Evolutionary conservation across 225 moss, liverwort and hornwort species (phyloP).

Genomic region (Sphagnum contortum): DNA sequence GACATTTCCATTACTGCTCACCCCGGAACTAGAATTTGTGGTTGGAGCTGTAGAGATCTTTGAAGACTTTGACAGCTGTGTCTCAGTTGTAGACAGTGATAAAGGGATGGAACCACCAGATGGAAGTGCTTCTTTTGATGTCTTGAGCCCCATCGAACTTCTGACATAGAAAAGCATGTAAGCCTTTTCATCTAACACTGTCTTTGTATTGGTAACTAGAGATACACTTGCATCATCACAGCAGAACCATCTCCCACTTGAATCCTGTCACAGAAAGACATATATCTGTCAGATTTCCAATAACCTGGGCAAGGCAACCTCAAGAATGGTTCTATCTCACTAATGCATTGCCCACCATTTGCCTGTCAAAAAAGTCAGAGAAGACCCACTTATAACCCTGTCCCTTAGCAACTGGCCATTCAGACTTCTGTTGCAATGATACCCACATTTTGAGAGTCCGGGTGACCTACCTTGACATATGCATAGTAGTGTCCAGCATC

Average conservation of each 20-base stretch:
- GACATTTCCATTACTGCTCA: constrained; percentile 41
- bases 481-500: constrained; percentile 83
- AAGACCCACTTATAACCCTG: too few relatives aligned
- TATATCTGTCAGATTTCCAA: not conserved
- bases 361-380: not conserved
- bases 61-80: constrained; percentile 15
- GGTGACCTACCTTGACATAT: constrained; percentile 56
- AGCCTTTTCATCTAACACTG: constrained; percentile 49
- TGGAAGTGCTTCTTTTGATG: constrained; percentile 22
- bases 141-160: constrained; percentile 41
- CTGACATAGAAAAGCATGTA: constrained; percentile 66
- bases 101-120: constrained; percentile 24
- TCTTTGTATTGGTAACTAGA: constrained; percentile 36
- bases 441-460: not conserved
- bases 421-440: not conserved
- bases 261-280: constrained; percentile 34
- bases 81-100: constrained; percentile 39
- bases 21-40: constrained; percentile 33
- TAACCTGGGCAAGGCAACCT: not conserved
- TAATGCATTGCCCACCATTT: not conserved
- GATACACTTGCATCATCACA: constrained; percentile 69
- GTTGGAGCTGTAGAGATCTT: constrained; percentile 12
- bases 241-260: constrained; percentile 72
- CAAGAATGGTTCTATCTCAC: not conserved
- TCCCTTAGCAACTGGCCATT: not conserved